Evolutionary conservation across 805 yeast species (phyloP).

Genomic region (Saccharomycopsis malanga): DNA sequence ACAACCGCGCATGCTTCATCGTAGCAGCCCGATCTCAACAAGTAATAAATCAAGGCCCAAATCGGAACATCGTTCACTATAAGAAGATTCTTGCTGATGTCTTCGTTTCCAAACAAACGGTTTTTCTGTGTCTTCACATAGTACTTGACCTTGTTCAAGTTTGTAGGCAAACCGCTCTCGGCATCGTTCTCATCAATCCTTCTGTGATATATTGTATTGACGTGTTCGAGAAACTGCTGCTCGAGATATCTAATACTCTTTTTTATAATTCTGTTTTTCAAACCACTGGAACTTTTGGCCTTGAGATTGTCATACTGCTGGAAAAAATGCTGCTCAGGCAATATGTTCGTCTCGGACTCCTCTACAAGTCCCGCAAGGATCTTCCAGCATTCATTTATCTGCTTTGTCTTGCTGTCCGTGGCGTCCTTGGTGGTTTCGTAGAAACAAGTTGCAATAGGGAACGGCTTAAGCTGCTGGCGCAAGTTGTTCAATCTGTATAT

Average conservation of each 20-base stretch:
- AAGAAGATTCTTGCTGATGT: slow-evolving; percentile 50
- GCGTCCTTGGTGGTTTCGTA: slow-evolving; percentile 52
- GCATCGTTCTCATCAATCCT: slow-evolving; percentile 24
- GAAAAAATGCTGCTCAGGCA: slow-evolving; percentile 19
- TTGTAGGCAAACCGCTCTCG: slow-evolving; percentile 63
- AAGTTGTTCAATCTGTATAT: slow-evolving; percentile 65
- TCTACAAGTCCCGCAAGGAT: slow-evolving; percentile 43
- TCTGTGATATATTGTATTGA: slow-evolving; percentile 56
- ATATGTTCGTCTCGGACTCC: slow-evolving; percentile 28
- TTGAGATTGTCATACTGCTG: slow-evolving; percentile 23
- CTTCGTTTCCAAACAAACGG: slow-evolving; percentile 36
- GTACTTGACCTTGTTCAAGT: slow-evolving; percentile 62
- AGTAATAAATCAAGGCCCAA: slow-evolving; percentile 88
- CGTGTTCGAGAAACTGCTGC: slow-evolving; percentile 65
- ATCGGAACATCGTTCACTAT: slow-evolving; percentile 79
- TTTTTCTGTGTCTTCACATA: slow-evolving; percentile 43
- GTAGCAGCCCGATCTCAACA: slow-evolving; percentile 76
- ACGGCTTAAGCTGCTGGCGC: slow-evolving; percentile 44
- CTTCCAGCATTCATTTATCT: slow-evolving; percentile 67
- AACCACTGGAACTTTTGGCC: slow-evolving; percentile 29
- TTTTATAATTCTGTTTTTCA: slow-evolving; percentile 41
- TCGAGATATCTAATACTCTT: slow-evolving; percentile 62
- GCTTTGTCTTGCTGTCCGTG: slow-evolving; percentile 59
- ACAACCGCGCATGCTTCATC: slow-evolving; percentile 73
- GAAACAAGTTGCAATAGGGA: slow-evolving; percentile 54